phyloP scores from a whole-genome alignment of 352 stramenopile genomes.

The Blastocystis sp. region DNA sequence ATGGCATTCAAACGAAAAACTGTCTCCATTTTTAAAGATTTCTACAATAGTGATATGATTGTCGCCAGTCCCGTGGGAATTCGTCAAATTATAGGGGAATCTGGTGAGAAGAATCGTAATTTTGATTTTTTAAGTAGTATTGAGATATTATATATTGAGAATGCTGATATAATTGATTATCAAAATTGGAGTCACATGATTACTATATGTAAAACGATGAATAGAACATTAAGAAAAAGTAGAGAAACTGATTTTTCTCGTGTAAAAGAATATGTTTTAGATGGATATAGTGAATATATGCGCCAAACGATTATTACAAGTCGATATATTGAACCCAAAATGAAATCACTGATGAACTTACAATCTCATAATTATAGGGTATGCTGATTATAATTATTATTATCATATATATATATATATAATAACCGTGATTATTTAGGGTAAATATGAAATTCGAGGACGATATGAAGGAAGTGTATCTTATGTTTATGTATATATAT shows the following conservation, averaged over 20 bases:
- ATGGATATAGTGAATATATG: conserved; percentile 28
- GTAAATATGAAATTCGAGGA: conserved; percentile 3
- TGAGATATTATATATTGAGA: conserved; percentile 18
- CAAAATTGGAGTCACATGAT: conserved; percentile 32
- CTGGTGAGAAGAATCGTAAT: not conserved
- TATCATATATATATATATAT: not conserved
- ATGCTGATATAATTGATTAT: conserved; percentile 28
- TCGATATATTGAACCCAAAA: too few species aligned
- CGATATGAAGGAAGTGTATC: conserved; percentile 13
- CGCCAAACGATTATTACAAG: conserved; percentile 26
- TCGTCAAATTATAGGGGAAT: conserved; percentile 13
- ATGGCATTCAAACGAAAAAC: conserved; percentile 1
- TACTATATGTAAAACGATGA: conserved; percentile 5
- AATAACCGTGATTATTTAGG: not conserved
- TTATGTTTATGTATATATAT: conserved; percentile 4
- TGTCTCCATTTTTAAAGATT: conserved; percentile 21
- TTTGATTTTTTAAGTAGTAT: conserved; percentile 32
- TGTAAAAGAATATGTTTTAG: conserved; percentile 20
- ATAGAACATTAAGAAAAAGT: conserved; percentile 7
- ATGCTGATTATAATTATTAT: too few species aligned
- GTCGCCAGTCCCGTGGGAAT: conserved; percentile 27
- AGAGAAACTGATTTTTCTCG: conserved; percentile 34
- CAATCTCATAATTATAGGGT: too few species aligned
- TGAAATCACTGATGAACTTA: too few species aligned
- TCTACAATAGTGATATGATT: conserved; percentile 38